Evolutionary conservation across 2,329 filamentous ascomycete species (phyloP).

Genomic region (Zymoseptoria pseudotritici): DNA sequence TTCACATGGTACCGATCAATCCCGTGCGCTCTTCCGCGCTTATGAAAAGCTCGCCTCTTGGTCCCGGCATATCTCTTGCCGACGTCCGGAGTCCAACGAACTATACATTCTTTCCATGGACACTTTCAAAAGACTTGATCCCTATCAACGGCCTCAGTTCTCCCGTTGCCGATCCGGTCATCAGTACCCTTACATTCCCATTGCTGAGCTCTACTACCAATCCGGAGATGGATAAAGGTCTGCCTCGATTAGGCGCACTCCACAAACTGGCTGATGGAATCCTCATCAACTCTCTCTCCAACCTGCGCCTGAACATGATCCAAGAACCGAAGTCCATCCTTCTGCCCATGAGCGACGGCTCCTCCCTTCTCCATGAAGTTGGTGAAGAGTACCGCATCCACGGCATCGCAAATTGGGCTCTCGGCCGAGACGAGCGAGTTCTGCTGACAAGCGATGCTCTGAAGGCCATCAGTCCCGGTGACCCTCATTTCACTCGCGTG

Average conservation of each 20-base stretch:
- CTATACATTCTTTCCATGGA: conserved; percentile 89
- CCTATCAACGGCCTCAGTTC: conserved; percentile 71
- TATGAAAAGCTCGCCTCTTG: conserved; percentile 19
- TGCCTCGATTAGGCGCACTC: conserved; percentile 35
- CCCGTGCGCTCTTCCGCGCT: conserved; percentile 37
- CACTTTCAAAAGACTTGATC: conserved; percentile 67
- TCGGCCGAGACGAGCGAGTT: conserved; percentile 83
- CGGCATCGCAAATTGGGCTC: conserved; percentile 68
- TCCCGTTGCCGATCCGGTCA: conserved; percentile 61
- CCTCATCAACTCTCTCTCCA: conserved; percentile 53
- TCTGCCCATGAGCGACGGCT: conserved; percentile 2
- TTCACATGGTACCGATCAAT: conserved; percentile 61
- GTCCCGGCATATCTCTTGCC: conserved; percentile 43
- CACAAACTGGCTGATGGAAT: conserved; percentile 54
- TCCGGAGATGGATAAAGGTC: conserved; percentile 10
- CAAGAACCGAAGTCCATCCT: conserved; percentile 38
- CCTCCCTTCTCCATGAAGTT: conserved; percentile 33
- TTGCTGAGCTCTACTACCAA: conserved; percentile 30
- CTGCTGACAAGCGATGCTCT: conserved; percentile 67
- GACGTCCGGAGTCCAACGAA: conserved; percentile 59
- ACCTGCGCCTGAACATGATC: conserved; percentile 59
- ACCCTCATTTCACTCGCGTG: conserved; percentile 76
- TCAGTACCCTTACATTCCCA: conserved; percentile 64
- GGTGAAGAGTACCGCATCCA: conserved; percentile 60
- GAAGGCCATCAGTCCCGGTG: conserved; percentile 61